Percentiles rank a stretch among this genome's conserved stretches.
phyloP scores from a whole-genome alignment of 2,329 filamentous ascomycete genomes.

The Canariomyces notabilis region DNA sequence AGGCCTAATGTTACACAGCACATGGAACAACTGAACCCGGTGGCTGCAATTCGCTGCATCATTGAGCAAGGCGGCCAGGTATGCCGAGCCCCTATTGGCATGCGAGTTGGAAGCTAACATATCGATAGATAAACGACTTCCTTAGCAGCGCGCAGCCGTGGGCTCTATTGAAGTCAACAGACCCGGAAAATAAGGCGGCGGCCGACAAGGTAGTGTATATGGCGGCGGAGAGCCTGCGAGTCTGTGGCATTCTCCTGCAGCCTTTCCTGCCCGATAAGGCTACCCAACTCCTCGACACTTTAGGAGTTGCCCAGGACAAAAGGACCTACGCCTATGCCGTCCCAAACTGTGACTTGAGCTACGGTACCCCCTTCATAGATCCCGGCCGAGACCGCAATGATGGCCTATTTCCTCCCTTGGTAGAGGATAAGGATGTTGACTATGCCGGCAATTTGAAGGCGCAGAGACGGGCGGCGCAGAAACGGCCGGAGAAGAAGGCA shows the following conservation, averaged over 20 bases:
- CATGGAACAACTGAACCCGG: constrained; percentile 62
- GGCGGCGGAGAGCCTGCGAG: constrained; percentile 68
- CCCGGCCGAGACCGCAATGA: constrained; percentile 36
- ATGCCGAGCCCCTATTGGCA: constrained; percentile 19
- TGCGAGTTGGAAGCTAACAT: constrained; percentile 8
- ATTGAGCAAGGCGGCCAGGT: constrained; percentile 60
- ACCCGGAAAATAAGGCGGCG: constrained; percentile 32
- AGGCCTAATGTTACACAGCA: constrained; percentile 40
- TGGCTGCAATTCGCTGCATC: constrained; percentile 59
- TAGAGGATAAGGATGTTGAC: constrained; percentile 30
- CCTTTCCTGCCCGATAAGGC: constrained; percentile 86
- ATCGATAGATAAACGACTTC: constrained; percentile 60
- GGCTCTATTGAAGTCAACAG: constrained; percentile 43
- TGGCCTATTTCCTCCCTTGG: constrained; percentile 49
- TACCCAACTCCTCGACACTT: constrained; percentile 63
- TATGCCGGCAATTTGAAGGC: not conserved
- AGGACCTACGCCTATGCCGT: constrained; percentile 59
- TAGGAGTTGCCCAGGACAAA: constrained; percentile 62
- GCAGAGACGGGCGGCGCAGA: constrained; percentile 10
- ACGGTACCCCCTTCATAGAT: constrained; percentile 49
- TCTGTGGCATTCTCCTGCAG: constrained; percentile 79
- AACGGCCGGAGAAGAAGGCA: constrained; percentile 14
- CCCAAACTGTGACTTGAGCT: constrained; percentile 61
- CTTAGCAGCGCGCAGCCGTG: constrained; percentile 65
- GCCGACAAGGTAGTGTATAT: constrained; percentile 63